Evolutionary conservation across 352 stramenopile genomes (phyloP), one percentile per base, ranked within the genome.

Genomic region (Peronospora farinosa): DNA sequence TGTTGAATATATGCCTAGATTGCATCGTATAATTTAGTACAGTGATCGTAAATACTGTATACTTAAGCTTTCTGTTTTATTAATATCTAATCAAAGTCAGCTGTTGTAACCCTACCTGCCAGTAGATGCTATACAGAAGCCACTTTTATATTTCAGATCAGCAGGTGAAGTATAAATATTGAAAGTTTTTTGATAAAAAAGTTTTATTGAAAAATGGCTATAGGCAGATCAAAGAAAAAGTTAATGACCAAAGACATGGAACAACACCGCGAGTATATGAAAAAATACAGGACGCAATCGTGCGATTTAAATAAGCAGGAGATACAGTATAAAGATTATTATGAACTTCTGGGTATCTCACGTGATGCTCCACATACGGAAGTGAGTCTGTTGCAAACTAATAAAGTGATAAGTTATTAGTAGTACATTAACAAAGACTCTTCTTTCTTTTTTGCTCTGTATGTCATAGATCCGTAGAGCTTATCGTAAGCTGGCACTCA

Each of bases 401-500:
- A 35, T 11, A 5, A 15, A 37, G 12, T 2, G 0, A 32, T 12
- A 4, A 4, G 23, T 4, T 27, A 5, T 27, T 27, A 27, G 3
- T 21, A n/a, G 21, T 4, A 27, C 3, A 27, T 4, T 27, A 27
- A 27, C 23, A 5, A 27, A 27, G 23, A 27, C 23, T 5, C 5
- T 27, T 7, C 23, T 5, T 35, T 35, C 31, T 1, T 37, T 1
- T 37, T 6, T 46, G 13, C 19, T 32, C 2, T 35, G 40, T 38
- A 6, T 32, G 33, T 37, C 15, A 27, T 47, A 88, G 74, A 98
- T 99, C 63, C 97, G 97, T 54, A 73, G 82, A 40, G 83, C 87
- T 5, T 97, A 97, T 57, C 80, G 84, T 7, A 92, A 82, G 57
- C 60, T 95, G 35, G 86, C 81, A 36, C 70, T 95, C 32, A 77